phyloP scores from a whole-genome alignment of 352 stramenopile species.

The Pythium plurisporium region DNA sequence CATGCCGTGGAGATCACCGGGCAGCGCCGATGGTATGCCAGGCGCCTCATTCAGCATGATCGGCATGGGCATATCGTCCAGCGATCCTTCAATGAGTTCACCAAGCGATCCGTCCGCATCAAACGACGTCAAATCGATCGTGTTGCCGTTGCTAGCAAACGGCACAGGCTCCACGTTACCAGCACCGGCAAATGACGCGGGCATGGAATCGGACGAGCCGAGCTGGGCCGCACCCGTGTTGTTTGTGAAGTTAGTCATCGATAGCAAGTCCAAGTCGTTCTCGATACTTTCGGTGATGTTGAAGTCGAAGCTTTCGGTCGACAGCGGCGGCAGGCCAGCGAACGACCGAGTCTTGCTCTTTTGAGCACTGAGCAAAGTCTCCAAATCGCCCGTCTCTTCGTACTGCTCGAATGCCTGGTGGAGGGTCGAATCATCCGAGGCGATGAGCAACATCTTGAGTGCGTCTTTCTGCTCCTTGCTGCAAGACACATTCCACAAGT shows the following conservation, averaged over 20 bases:
- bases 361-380: constrained; percentile 65
- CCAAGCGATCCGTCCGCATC: constrained; percentile 28
- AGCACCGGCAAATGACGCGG: not conserved
- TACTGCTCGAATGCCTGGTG: constrained; percentile 75
- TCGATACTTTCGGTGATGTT: constrained; percentile 77
- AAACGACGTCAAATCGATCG: constrained; percentile 26
- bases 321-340: constrained; percentile 49
- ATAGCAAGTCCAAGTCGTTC: constrained; percentile 73
- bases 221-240: constrained; percentile 16
- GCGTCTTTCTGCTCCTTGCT: constrained; percentile 78
- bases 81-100: constrained; percentile 42
- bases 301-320: constrained; percentile 63
- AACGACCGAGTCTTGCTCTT: constrained; percentile 63
- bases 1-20: constrained; percentile 71
- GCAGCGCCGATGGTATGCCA: constrained; percentile 43
- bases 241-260: constrained; percentile 55
- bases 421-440: constrained; percentile 65
- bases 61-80: constrained; percentile 62
- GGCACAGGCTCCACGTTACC: constrained; percentile 34
- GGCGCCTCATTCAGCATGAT: constrained; percentile 51
- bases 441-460: constrained; percentile 76
- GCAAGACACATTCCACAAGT: not conserved
- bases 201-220: constrained; percentile 6
- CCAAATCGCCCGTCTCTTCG: constrained; percentile 74
- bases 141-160: constrained; percentile 30